Conservation (phyloP, 139 green algal genomes). For the Micractinium conductrix region DNA sequence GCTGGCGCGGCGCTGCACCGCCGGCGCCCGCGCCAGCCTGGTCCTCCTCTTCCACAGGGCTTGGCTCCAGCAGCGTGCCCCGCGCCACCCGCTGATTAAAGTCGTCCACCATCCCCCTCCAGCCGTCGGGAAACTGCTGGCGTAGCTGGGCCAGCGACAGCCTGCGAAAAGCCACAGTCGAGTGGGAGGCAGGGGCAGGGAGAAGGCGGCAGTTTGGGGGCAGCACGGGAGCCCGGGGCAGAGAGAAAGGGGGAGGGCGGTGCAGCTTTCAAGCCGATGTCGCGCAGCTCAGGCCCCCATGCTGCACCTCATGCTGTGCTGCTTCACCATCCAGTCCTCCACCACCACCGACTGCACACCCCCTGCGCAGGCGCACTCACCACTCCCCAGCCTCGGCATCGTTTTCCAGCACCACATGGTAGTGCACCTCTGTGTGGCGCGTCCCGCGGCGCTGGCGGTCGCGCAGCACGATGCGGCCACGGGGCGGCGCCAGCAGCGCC, state of each 20-base stretch:
- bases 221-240: too few species aligned
- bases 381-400: background rate
- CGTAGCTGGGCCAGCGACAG: constrained; percentile 5
- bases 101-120: constrained; percentile 1
- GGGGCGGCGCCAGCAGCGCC: background rate
- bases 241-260: background rate
- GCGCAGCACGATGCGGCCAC: constrained; percentile 1
- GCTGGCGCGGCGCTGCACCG: background rate
- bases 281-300: background rate
- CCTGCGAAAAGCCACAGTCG: background rate
- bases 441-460: background rate
- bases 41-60: background rate
- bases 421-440: background rate
- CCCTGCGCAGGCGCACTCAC: too few species aligned
- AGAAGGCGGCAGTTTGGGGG: background rate
- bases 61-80: constrained; percentile 26
- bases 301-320: background rate
- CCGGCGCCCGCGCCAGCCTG: background rate
- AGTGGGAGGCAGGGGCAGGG: background rate
- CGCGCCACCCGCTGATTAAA: background rate
- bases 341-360: background rate
- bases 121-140: constrained; percentile 17
- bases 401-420: background rate
- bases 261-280: background rate
- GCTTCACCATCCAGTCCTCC: too few species aligned